These are phyloP conservation scores for Durusdinium trenchii DNA, from an alignment of 73 alveolate genomes.

Conservation along the genomic window DNA sequence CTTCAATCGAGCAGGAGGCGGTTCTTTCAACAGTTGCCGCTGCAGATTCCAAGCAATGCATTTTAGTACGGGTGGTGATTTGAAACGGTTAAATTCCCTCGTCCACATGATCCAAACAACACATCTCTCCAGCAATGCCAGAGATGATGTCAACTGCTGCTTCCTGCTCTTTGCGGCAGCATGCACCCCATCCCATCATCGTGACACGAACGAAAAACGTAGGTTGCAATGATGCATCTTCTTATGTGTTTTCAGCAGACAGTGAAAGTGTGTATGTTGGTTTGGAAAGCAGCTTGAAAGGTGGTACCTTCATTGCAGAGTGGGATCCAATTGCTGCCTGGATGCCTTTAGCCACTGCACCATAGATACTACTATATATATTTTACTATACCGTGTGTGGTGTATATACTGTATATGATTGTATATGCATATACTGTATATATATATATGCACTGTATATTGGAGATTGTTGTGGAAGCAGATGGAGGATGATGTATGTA, in stretches of 20 bases:
- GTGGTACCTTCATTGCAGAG: slow-evolving; percentile 85
- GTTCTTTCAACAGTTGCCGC: background rate
- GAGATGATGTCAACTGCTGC: background rate
- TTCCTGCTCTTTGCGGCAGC: background rate
- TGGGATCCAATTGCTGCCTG: slow-evolving; percentile 85
- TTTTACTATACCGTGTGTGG: no score
- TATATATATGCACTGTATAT: no score
- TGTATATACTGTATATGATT: no score
- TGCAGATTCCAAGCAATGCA: background rate
- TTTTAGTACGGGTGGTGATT: background rate
- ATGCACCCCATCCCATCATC: background rate
- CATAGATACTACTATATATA: no score
- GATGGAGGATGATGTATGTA: background rate
- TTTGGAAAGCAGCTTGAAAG: no score
- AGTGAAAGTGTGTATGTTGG: no score
- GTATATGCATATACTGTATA: no score
- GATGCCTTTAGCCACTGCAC: no score
- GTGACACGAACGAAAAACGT: background rate
- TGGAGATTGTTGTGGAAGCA: no score
- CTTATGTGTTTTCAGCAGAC: no score
- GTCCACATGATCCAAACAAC: no score
- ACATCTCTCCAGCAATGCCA: background rate
- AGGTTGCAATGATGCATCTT: background rate
- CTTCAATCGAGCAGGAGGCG: slow-evolving; percentile 75
- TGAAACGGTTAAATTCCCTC: no score